These are phyloP conservation scores for Vigna angularis DNA, from an alignment of 306 rosid genomes.

Conservation along the genomic window DNA sequence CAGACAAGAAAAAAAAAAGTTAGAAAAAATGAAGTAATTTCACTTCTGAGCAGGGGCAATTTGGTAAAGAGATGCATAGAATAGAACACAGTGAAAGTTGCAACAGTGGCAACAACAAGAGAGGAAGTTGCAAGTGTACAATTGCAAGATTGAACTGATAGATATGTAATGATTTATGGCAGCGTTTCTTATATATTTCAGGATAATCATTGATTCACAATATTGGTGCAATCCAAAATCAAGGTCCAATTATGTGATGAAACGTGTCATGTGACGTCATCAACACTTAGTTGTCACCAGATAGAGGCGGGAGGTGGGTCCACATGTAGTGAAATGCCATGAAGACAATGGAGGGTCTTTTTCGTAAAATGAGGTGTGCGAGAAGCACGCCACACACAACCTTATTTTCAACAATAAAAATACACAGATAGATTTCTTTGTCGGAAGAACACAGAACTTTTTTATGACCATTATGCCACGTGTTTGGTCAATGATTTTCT, in stretches of 20 bases:
- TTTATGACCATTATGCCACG: conserved; percentile 12
- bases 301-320: neutral
- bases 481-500: neutral
- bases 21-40: neutral
- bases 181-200: neutral
- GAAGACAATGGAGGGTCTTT: conserved; percentile 22
- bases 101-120: neutral
- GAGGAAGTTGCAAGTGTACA: conserved; percentile 12
- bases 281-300: neutral
- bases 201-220: conserved; percentile 11
- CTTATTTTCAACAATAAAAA: conserved; percentile 5
- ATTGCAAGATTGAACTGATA: neutral
- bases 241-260: neutral
- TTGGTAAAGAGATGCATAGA: conserved; percentile 37
- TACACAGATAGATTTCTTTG: neutral
- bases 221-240: neutral
- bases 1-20: neutral
- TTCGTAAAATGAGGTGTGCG: conserved; percentile 17
- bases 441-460: neutral
- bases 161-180: neutral
- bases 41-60: conserved; percentile 40
- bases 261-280: neutral
- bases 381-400: neutral
- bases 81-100: conserved; percentile 16
- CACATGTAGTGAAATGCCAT: conserved; percentile 31